Evolutionary conservation across 2,329 filamentous ascomycete genomes (phyloP).

Genomic region (Rosellinia necatrix): DNA sequence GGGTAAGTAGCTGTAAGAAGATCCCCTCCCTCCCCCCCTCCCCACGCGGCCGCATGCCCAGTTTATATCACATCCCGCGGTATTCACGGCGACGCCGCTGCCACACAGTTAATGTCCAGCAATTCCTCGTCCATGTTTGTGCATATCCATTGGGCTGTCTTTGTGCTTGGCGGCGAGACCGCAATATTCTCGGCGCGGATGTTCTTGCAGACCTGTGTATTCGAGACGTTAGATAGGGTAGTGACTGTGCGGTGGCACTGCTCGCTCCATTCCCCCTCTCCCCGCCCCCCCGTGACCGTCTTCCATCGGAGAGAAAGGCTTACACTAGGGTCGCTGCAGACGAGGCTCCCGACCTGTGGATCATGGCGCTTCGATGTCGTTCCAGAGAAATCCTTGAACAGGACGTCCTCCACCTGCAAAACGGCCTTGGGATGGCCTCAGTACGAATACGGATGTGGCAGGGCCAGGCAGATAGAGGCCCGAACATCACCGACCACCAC

Average conservation of each 20-base stretch:
- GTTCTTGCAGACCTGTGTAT: constrained; percentile 27
- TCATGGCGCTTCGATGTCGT: constrained; percentile 44
- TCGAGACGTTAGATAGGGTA: background rate
- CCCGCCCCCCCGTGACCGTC: no score
- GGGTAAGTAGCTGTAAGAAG: no score
- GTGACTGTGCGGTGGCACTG: no score
- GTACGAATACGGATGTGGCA: background rate
- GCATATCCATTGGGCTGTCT: constrained; percentile 22
- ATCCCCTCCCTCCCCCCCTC: no score
- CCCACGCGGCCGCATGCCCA: no score
- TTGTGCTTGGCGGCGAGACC: constrained; percentile 20
- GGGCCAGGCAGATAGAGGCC: no score
- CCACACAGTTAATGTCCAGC: constrained; percentile 23
- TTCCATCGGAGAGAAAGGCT: background rate
- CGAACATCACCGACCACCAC: no score
- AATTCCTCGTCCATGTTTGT: constrained; percentile 27
- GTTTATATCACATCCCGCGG: no score
- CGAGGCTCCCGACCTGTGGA: constrained; percentile 25
- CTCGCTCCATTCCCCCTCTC: no score
- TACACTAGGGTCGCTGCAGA: constrained; percentile 30
- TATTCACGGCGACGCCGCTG: no score
- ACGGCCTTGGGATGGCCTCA: constrained; percentile 38
- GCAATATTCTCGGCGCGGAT: constrained; percentile 23
- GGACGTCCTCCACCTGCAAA: constrained; percentile 58
- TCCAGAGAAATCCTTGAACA: constrained; percentile 58